Evolutionary conservation across 495 filamentous ascomycete species (phyloP), one percentile per base, ranked within the genome.

Genomic region (Daldinia loculata): DNA sequence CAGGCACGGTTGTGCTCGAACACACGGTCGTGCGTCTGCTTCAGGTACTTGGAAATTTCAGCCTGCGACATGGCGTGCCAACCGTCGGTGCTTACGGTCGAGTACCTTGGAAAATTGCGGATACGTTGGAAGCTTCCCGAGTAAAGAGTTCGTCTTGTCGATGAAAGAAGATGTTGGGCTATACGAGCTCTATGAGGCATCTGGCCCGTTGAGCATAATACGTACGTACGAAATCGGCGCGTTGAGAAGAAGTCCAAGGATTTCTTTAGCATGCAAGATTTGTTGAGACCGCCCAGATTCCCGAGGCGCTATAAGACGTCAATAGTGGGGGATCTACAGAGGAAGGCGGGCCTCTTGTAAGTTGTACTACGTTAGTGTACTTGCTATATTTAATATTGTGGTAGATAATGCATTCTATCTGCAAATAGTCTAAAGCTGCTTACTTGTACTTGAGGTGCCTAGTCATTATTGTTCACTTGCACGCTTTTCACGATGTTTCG

Each of bases 1-100:
- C 87, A 89, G 22, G 76, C 75, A 30, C 73, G 76, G 78, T 89
- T 89, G 74, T 80, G 76, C 70, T 85, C 80, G 57, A 89, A 86
- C 61, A 89, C 80, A 45, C 79, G 80, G 75, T 86, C 81, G 78
- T 85, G 83, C 63, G 81, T 77, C 75, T 83, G 76, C 57, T 79
- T 71, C 51, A 85, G 80, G 66, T 85, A 84, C 24, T 72, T 73
- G 55, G 74, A 67, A 27, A 84, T 79, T 26, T 84, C 82, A n/a
- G 76, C 56, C 34, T 79, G 69, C n/a, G 80, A 70, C 79, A 77
- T 75, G 64, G 67, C 56, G 67, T 56, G 60, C 60, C 63, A 70
- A 52, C 36, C 57, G 70, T 63, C 22, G 34, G 65, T 51, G 56
- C 39, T 30, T 51, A 29, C 15, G 9, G 56, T 62, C 14, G 61